Base-by-base conservation (phyloP, 1,139 yeast species). In the Geotrichum restrictum region DNA sequence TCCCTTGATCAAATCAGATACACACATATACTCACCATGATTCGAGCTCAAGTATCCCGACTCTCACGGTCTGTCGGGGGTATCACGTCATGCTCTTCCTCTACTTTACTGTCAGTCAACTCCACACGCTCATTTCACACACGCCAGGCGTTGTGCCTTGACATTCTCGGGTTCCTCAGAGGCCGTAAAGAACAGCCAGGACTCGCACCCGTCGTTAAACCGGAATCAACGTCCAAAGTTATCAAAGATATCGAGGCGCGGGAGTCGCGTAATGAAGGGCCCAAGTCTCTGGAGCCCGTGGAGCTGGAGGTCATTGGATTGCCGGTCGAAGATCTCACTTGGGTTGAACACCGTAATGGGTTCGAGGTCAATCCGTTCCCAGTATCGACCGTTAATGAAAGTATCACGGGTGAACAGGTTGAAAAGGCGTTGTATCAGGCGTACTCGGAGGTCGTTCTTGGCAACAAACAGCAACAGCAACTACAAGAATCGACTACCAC, bases 221-320 rank as follows among this genome's bases (percentile, higher is more conserved):
- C 43, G 13, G 37, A 48, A 37, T 31, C 45, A 16, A 52, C 55
- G 3, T 33, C 40, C 27, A 42, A 41, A 31, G 31, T 52, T 31
- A 45, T 52, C 18, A 36, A 49, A 38, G 53, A 52, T 33, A 48
- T 52, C 21, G 55, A 52, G 39, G 49, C 19, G 19, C 45, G 55
- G 24, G 50, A 42, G 27, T 24, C 52, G 3, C 45, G 45, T 14
- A 41, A 43, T 38, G 55, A 52, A 11, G 36, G 21, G 38, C 38
- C 55, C 18, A 8, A 44, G 27, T 31, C 24, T 7, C 40, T 41
- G 24, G 49, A 32, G 19, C 50, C 51, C 10, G 55, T 52, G 14
- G 51, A 53, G 22, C 49, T 53, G 14, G 53, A 53, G 39, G 56
- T 53, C 14, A 43, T 53, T 29, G 56, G 56, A 22, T 13, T 41